Evolutionary conservation across 2,329 filamentous ascomycete species (phyloP).

Genomic region (Hypomyces perniciosus): DNA sequence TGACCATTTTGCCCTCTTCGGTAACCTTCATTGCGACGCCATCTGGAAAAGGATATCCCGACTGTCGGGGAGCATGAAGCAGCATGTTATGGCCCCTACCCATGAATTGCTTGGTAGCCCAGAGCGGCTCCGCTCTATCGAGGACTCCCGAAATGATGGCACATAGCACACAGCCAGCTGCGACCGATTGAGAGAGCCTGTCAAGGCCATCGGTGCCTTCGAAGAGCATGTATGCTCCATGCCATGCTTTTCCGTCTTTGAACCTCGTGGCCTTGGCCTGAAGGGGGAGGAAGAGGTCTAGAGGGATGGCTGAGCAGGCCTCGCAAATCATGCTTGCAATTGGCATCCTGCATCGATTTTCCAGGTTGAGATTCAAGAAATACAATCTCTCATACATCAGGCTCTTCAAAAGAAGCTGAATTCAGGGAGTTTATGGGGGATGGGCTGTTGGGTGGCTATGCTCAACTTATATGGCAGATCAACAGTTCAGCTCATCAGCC

Average conservation of each 20-base stretch:
- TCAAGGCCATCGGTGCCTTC: not conserved
- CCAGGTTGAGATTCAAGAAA: not conserved
- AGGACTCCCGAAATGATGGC: not conserved
- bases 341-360: not conserved
- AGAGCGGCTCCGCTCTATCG: not conserved
- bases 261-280: not conserved
- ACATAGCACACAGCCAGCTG: not conserved
- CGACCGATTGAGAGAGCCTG: not conserved
- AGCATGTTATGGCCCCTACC: not conserved
- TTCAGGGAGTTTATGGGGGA: not conserved
- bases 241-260: conserved; percentile 1
- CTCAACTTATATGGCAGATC: not conserved
- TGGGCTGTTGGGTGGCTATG: not conserved
- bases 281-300: not conserved
- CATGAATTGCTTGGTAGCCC: not conserved
- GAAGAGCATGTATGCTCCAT: not conserved
- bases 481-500: not conserved
- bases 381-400: not conserved
- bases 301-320: not conserved
- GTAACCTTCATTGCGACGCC: not conserved
- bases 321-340: not conserved
- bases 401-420: not conserved
- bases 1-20: not conserved
- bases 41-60: not conserved
- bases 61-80: not conserved